phyloP scores from a whole-genome alignment of 2,329 filamentous ascomycete species.

The Microdochium paspali region DNA sequence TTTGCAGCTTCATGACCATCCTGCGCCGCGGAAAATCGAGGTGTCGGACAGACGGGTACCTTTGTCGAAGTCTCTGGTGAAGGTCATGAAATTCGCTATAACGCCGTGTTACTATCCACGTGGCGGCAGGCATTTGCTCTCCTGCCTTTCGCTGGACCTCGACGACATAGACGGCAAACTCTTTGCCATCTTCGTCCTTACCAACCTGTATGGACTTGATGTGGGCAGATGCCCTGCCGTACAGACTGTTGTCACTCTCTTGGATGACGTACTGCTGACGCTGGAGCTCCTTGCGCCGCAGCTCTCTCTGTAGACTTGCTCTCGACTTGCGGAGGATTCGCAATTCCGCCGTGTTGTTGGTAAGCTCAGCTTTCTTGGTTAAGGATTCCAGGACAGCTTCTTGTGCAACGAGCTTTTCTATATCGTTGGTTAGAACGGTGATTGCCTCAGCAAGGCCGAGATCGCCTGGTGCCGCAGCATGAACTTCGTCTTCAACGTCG shows the following conservation, averaged over 20 bases:
- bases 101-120: constrained; percentile 83
- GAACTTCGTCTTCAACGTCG: constrained; percentile 70
- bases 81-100: constrained; percentile 97
- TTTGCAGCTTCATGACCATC: constrained; percentile 93
- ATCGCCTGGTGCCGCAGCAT: constrained; percentile 90
- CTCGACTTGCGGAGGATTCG: constrained; percentile 90
- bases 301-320: constrained; percentile 84
- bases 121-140: constrained; percentile 93
- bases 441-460: constrained; percentile 91
- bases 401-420: constrained; percentile 79
- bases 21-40: constrained; percentile 88
- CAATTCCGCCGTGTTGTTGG: constrained; percentile 90
- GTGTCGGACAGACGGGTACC: constrained; percentile 79
- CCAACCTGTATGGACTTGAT: constrained; percentile 93
- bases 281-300: constrained; percentile 88
- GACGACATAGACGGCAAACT: constrained; percentile 87
- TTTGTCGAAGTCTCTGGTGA: constrained; percentile 75
- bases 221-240: constrained; percentile 78
- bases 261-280: constrained; percentile 95
- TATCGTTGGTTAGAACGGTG: constrained; percentile 75
- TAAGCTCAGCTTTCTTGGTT: constrained; percentile 88
- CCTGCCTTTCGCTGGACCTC: constrained; percentile 86
- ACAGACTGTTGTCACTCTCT: constrained; percentile 95
- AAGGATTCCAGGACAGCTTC: constrained; percentile 87
- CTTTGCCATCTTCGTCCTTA: constrained; percentile 82